Conservation (phyloP, 345 rosid species). For the Euphorbia peplus region DNA sequence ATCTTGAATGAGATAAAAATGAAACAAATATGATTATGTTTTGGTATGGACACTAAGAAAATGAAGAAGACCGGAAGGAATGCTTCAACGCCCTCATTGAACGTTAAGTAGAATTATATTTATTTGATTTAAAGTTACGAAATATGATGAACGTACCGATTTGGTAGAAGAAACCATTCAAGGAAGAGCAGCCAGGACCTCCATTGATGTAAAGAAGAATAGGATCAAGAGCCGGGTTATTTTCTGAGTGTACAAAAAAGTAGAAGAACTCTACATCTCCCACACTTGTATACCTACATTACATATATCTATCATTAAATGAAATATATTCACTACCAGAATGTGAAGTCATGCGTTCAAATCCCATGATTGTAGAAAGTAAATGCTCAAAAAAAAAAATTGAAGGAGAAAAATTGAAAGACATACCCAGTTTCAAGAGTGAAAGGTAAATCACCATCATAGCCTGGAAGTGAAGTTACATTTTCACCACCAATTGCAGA, state of each 20-base stretch:
- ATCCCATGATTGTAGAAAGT: too few relatives aligned
- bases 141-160: constrained; percentile 27
- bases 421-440: constrained; percentile 35
- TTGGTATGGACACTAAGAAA: too few relatives aligned
- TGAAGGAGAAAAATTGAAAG: background rate
- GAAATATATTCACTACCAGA: too few relatives aligned
- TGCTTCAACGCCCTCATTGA: too few relatives aligned
- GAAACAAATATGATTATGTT: too few relatives aligned
- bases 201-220: constrained; percentile 28
- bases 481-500: constrained; percentile 9
- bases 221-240: constrained; percentile 31
- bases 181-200: constrained; percentile 36
- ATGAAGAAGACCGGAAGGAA: too few relatives aligned
- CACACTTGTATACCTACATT: constrained; percentile 23
- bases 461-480: constrained; percentile 26
- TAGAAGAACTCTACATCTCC: constrained; percentile 34
- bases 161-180: constrained; percentile 33
- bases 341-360: too few relatives aligned
- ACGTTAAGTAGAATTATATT: too few relatives aligned
- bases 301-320: background rate
- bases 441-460: constrained; percentile 27
- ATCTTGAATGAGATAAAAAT: too few relatives aligned
- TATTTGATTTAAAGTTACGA: too few relatives aligned
- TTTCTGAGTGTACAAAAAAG: constrained; percentile 28
- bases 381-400: too few relatives aligned